A percentile compares a stretch with the other conserved stretches of the same genome.
Conservation (phyloP, 2,329 filamentous ascomycete species). For the Zopfia rhizophila region DNA sequence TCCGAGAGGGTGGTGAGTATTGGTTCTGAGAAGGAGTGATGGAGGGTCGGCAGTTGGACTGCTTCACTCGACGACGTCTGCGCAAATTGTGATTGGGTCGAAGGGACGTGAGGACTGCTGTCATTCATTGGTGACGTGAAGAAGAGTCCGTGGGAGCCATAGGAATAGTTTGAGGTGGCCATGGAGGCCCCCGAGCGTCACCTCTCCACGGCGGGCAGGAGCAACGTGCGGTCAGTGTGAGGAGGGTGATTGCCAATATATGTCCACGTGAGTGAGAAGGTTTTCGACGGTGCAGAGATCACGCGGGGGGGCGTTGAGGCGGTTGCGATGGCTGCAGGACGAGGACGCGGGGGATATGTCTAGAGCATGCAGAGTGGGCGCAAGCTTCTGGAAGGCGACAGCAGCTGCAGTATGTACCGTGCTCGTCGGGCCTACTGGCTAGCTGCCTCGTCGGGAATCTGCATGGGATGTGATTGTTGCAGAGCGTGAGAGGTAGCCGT, state of each 20-base stretch:
- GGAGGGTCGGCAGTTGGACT: constrained; percentile 29
- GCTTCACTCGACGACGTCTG: constrained; percentile 4
- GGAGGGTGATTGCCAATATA: neutral
- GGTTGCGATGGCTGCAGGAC: constrained; percentile 10
- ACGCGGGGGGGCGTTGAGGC: constrained; percentile 1
- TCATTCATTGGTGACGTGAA: constrained; percentile 23
- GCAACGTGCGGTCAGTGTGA: constrained; percentile 19
- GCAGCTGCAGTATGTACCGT: constrained; percentile 6
- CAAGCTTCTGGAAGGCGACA: constrained; percentile 15
- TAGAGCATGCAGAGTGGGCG: constrained; percentile 15
- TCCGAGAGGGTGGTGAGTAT: constrained; percentile 43
- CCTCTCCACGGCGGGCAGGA: neutral
- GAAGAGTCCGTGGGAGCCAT: constrained; percentile 20
- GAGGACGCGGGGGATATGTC: constrained; percentile 9
- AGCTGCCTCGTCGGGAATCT: neutral
- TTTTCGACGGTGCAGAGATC: neutral
- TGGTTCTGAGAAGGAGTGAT: constrained; percentile 35
- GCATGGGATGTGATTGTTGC: too few species aligned
- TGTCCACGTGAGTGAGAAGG: constrained; percentile 2
- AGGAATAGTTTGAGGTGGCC: constrained; percentile 34
- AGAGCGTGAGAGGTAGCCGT: too few species aligned
- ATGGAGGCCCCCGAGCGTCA: constrained; percentile 28
- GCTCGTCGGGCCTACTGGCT: neutral
- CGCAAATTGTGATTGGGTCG: constrained; percentile 16
- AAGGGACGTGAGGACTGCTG: constrained; percentile 19